Evolutionary conservation across 495 filamentous ascomycete species (phyloP).

Genomic region (Hypoxylon trugodes): DNA sequence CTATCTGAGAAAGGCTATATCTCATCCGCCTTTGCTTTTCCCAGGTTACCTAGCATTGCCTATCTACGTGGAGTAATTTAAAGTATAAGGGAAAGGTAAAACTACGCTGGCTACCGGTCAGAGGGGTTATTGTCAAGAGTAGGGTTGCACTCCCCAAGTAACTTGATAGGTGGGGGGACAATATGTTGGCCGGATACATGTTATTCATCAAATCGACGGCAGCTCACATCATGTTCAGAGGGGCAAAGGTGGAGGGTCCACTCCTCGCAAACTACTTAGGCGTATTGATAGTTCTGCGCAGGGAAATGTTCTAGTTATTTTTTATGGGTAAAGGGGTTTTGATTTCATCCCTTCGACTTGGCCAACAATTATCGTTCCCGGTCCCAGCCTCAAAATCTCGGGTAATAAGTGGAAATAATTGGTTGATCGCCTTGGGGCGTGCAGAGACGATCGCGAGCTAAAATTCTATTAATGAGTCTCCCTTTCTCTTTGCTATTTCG

Average conservation of each 20-base stretch:
- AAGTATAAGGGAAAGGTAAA: no score
- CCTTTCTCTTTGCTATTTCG: slow-evolving; percentile 1
- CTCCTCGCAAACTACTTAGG: slow-evolving; percentile 13
- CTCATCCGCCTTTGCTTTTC: no score
- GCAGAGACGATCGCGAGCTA: slow-evolving; percentile 18
- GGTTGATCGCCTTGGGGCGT: slow-evolving; percentile 7
- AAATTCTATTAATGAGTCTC: neutral
- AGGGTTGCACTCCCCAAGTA: slow-evolving; percentile 29
- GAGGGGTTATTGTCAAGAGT: no score
- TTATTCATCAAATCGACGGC: slow-evolving; percentile 36
- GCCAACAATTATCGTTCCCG: slow-evolving; percentile 25
- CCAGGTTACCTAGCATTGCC: no score
- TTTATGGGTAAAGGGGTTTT: slow-evolving; percentile 3
- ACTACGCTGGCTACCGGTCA: no score
- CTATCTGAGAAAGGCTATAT: no score
- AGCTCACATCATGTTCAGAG: slow-evolving; percentile 30
- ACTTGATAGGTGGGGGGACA: slow-evolving; percentile 27
- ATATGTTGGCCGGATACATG: slow-evolving; percentile 29
- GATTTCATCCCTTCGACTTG: slow-evolving; percentile 10
- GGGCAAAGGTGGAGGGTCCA: neutral
- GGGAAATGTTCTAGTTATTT: slow-evolving; percentile 25
- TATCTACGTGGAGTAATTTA: no score
- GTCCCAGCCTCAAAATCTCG: slow-evolving; percentile 29
- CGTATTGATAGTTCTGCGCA: slow-evolving; percentile 33
- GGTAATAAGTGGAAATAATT: slow-evolving; percentile 36